Conservation (phyloP, 192 early-diverging fungal species). For the Blastocladiella britannica region DNA sequence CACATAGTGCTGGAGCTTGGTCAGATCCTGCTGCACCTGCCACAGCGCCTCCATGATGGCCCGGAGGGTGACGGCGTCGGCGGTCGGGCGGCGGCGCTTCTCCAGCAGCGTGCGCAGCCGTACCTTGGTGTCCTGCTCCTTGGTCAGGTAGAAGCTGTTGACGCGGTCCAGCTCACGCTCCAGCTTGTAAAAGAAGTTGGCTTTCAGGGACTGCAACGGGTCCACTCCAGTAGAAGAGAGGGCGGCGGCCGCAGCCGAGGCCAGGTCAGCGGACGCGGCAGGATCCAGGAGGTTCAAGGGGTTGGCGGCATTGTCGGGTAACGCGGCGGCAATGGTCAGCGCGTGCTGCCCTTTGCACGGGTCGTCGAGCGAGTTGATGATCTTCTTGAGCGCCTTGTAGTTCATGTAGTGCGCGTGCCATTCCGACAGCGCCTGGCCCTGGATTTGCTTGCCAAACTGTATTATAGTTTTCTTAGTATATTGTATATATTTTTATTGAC, state of each 20-base stretch:
- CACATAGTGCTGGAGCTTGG: conserved; percentile 95
- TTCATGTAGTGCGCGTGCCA: conserved; percentile 87
- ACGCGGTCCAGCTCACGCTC: conserved; percentile 98
- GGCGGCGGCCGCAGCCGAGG: not conserved
- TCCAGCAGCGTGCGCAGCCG: conserved; percentile 64
- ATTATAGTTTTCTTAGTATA: no score
- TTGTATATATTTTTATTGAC: no score
- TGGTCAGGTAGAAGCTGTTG: conserved; percentile 90
- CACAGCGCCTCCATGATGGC: conserved; percentile 67
- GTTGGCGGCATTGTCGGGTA: no score
- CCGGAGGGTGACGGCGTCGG: conserved; percentile 26
- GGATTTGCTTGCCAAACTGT: conserved; percentile 97
- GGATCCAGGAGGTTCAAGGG: no score
- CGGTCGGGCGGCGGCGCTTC: conserved; percentile 16
- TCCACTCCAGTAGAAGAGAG: no score
- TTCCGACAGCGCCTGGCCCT: conserved; percentile 71
- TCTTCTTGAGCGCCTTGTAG: conserved; percentile 97
- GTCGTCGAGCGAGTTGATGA: conserved; percentile 50
- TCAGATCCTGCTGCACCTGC: conserved; percentile 78
- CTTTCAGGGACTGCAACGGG: conserved; percentile 64
- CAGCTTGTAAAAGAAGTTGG: conserved; percentile 90
- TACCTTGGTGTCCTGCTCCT: conserved; percentile 81
- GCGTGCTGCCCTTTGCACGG: no score
- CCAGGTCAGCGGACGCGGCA: no score
- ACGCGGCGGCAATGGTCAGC: no score